phyloP scores from a whole-genome alignment of 371 early-diverging fungal species.

The Mortierella sp. region DNA sequence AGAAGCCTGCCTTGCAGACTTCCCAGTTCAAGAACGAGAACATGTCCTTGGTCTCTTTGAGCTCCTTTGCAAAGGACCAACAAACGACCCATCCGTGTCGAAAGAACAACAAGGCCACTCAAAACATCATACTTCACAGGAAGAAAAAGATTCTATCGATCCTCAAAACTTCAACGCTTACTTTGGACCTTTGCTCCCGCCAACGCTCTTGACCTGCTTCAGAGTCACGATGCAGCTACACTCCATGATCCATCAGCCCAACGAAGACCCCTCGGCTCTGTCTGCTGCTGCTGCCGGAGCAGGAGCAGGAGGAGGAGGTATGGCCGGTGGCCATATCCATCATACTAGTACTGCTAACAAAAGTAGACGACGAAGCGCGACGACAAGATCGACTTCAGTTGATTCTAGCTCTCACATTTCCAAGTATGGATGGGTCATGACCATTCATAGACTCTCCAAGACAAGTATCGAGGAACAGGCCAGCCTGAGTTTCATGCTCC shows the following conservation, averaged over 20 bases:
- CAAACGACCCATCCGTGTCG: background rate
- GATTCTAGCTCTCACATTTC: slow-evolving; percentile 36
- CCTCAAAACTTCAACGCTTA: slow-evolving; percentile 38
- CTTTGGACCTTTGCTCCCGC: slow-evolving; percentile 37
- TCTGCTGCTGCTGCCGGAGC: background rate
- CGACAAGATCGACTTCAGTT: slow-evolving; percentile 35
- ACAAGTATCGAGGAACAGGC: slow-evolving; percentile 50
- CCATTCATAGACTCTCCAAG: slow-evolving; percentile 48
- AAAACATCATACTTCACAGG: slow-evolving; percentile 3
- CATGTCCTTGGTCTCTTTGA: slow-evolving; percentile 38
- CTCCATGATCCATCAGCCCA: slow-evolving; percentile 26
- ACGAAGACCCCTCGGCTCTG: slow-evolving; percentile 7
- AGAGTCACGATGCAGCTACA: slow-evolving; percentile 48
- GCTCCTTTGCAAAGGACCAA: slow-evolving; percentile 18
- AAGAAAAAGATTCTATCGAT: slow-evolving; percentile 31
- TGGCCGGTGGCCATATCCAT: background rate
- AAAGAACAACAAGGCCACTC: background rate
- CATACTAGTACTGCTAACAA: background rate
- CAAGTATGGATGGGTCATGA: slow-evolving; percentile 52
- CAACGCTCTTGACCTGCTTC: slow-evolving; percentile 40
- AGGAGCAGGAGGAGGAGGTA: background rate
- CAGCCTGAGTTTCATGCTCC: slow-evolving; percentile 45
- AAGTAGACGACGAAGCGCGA: slow-evolving; percentile 14
- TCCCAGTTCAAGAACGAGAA: slow-evolving; percentile 36
- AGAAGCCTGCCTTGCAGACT: slow-evolving; percentile 46